Percentiles rank a stretch among this genome's conserved stretches.
Conservation (phyloP, 257 asterid genomes). For the Capsicum pubescens region DNA sequence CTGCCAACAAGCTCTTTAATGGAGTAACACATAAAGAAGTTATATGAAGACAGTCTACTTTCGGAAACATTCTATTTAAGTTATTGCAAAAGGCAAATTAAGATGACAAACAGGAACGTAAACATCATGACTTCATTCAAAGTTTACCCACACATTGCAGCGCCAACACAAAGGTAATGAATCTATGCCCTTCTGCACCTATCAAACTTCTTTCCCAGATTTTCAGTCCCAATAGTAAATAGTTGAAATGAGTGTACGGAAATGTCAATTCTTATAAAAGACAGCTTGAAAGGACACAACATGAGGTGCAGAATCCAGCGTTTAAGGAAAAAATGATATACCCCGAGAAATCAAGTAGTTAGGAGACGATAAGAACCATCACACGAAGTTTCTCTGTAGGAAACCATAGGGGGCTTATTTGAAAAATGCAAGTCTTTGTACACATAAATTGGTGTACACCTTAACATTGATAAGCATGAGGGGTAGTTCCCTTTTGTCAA, state of each 20-base stretch:
- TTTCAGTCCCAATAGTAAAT: neutral
- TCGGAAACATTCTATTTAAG: neutral
- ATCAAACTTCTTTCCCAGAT: neutral
- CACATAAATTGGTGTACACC: neutral
- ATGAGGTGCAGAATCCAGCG: neutral
- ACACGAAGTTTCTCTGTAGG: neutral
- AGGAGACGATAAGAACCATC: neutral
- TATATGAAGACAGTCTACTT: conserved; percentile 58
- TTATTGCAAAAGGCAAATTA: neutral
- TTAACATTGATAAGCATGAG: neutral
- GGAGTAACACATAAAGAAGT: too few relatives aligned
- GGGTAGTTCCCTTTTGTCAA: neutral
- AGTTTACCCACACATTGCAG: neutral
- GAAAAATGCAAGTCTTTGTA: neutral
- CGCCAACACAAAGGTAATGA: neutral
- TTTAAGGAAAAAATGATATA: conserved; percentile 2
- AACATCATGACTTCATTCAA: neutral
- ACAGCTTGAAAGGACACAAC: neutral
- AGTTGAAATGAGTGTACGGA: neutral
- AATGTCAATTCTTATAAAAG: neutral
- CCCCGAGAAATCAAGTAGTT: neutral
- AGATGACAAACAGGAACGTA: neutral
- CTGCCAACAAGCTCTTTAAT: conserved; percentile 45
- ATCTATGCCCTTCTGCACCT: neutral
- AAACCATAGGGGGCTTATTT: neutral